These are phyloP conservation scores for Blepharisma stoltei DNA, from an alignment of 73 alveolate genomes.

Conservation along the genomic window DNA sequence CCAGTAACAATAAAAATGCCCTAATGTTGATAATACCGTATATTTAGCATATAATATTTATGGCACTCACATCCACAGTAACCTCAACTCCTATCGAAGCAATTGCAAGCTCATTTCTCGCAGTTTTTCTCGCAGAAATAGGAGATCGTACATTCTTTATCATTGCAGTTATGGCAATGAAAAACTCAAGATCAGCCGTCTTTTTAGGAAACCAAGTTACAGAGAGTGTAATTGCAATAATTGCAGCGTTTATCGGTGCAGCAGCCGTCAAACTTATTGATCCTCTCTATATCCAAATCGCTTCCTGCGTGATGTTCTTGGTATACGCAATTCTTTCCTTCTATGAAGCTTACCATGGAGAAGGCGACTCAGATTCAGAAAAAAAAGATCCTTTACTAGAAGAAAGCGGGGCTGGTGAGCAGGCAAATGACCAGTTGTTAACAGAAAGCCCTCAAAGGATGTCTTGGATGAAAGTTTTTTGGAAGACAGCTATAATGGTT, in stretches of 20 bases:
- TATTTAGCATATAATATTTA: no score
- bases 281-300: background rate
- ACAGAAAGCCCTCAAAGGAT: no score
- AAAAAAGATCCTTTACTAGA: background rate
- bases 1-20: no score
- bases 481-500: slow-evolving; percentile 17
- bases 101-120: slow-evolving; percentile 21
- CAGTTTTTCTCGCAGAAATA: slow-evolving; percentile 32
- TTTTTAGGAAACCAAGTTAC: slow-evolving; percentile 22
- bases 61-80: no score
- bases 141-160: slow-evolving; percentile 33
- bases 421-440: no score
- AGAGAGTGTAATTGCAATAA: slow-evolving; percentile 13
- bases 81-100: background rate
- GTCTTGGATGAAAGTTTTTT: slow-evolving; percentile 18
- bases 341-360: slow-evolving; percentile 32
- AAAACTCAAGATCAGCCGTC: slow-evolving; percentile 33
- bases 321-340: background rate
- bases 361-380: slow-evolving; percentile 19
- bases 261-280: background rate
- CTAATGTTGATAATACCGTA: no score
- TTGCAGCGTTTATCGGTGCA: slow-evolving; percentile 30
- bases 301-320: slow-evolving; percentile 22
- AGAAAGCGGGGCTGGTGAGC: background rate
- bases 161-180: slow-evolving; percentile 33